These are phyloP conservation scores for Triticum urartu DNA, from an alignment of 176 grass and related monocot genomes.

Conservation along the genomic window DNA sequence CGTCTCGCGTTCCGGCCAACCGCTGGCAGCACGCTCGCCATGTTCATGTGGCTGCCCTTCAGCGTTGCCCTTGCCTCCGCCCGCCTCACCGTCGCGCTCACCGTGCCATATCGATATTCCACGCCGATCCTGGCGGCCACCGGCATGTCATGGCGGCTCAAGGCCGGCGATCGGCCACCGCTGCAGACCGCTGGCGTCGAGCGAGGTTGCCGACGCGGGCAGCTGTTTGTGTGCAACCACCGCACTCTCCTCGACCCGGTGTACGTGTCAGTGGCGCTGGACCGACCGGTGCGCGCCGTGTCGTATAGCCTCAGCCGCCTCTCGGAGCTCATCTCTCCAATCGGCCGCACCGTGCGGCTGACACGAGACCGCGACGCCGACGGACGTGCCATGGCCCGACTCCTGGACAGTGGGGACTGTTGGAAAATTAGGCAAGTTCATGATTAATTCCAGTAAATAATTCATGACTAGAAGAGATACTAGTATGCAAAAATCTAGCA, in stretches of 20 bases:
- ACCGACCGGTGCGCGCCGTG: conserved; percentile 48
- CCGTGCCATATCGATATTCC: conserved; percentile 40
- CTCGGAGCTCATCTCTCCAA: conserved; percentile 58
- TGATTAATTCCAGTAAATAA: too few relatives aligned
- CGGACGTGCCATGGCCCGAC: conserved; percentile 22
- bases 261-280: conserved; percentile 57
- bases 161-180: too few relatives aligned
- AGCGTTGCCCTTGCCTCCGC: too few relatives aligned
- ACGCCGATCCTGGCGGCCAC: too few relatives aligned
- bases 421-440: too few relatives aligned
- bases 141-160: too few relatives aligned
- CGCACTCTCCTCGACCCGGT: conserved; percentile 75
- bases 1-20: conserved; percentile 66
- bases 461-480: too few relatives aligned
- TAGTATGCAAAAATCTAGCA: too few relatives aligned
- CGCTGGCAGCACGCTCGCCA: conserved; percentile 32
- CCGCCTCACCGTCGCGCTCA: conserved; percentile 17
- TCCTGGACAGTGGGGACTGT: conserved; percentile 41
- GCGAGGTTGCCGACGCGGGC: background rate
- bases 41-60: background rate
- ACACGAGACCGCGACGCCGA: conserved; percentile 41
- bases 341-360: conserved; percentile 49
- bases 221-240: conserved; percentile 82
- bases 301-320: conserved; percentile 65
- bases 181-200: too few relatives aligned